Base-by-base conservation (phyloP, 495 filamentous ascomycete species). In the Penicillium mononematosum region DNA sequence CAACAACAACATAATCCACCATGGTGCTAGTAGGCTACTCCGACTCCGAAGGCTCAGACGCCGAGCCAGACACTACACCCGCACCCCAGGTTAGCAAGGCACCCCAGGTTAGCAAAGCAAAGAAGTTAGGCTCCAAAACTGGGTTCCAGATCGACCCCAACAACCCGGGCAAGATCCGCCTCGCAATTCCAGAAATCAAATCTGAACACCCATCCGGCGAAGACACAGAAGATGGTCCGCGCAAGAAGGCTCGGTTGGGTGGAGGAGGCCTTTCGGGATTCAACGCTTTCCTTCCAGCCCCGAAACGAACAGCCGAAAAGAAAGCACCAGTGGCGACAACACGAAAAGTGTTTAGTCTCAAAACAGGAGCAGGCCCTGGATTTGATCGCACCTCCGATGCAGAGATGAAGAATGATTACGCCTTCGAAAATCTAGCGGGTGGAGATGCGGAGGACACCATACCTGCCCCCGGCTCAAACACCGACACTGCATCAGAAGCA, bases 21-120 rank as follows among this genome's bases (percentile, higher is more conserved):
- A 95, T 94, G 90, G 84, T 75, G 27, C 75, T 94, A 29, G 89
- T 94, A 51, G 83, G 87, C 55, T 94, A 95, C 64, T 91, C 91
- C 32, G 91, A 94, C 62, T 95, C 90, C 0, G 92, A 96, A 60
- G 84, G 75, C 36, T 88, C 88, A 14, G 90, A 92, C 42, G 62
- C 70, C n/a, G 81, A 88, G 57, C 48, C 56, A 12, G 55, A 67
- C 14, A 58, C 65, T 17, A 64, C 69, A 41, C 42, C 73, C n/a
- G 50, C 66, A 17, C 61, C 73, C 19, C 57, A 45, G 67, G 68
- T 42, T 58, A 74, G 58, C 32, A 65, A 72, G 77, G 74, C 81
- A 31, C 20, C 20, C 20, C 20, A 20, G 2, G 20, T 20, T 20
- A 74, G 58, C 32, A 65, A 72, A 77, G 74, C 81, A 31, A 58